Evolutionary conservation across 2,329 filamentous ascomycete species (phyloP), one percentile per base, ranked within the genome.

Genomic region (Claviceps fusiformis): DNA sequence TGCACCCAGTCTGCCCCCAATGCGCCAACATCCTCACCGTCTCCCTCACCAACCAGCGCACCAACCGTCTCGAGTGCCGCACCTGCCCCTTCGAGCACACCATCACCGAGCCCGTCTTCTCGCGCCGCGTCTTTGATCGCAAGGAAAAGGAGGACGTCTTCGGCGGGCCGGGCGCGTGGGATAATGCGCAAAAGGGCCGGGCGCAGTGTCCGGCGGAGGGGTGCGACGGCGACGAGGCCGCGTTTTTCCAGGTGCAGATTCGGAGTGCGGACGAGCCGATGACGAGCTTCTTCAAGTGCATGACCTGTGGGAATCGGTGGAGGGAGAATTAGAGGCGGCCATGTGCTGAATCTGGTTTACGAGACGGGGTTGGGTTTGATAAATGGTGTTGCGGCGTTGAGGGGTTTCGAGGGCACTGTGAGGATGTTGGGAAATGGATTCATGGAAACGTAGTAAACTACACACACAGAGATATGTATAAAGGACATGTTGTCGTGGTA

Each of bases 241-340:
- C 91, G 60, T 97, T 92, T 75, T 95, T 91, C 75, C 89, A 95
- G 76, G 83, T 97, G 63, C 93, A 98, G 78, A 97, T 97, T 72
- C 84, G 93, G 63, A 95, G 89, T 76, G 93, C 93, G 53, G 93
- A 98, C 73, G 93, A 98, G 77, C 93, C 93, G 58, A 96, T 95
- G 87, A 98, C 93, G 61, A 92, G 84, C 58, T 97, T 97, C 72
- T 95, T 86, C 73, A 93, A 90, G 81, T 87, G 83, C 65, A 86
- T 85, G 80, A 76, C 75, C 13, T 87, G 83, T 62, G 79, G 77
- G 29, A 73, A 80, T 58, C 72, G 80, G 55, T 87, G 83, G 83
- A 80, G 81, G 70, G 83, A 86, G 62, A 83, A 85, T 62, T 86
- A 85, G 62, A 3, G 15, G 19, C 10, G 35, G 13, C n/a, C 17